Base-by-base conservation (phyloP, 2,329 filamentous ascomycete species). In the Macroventuria anomochaeta region DNA sequence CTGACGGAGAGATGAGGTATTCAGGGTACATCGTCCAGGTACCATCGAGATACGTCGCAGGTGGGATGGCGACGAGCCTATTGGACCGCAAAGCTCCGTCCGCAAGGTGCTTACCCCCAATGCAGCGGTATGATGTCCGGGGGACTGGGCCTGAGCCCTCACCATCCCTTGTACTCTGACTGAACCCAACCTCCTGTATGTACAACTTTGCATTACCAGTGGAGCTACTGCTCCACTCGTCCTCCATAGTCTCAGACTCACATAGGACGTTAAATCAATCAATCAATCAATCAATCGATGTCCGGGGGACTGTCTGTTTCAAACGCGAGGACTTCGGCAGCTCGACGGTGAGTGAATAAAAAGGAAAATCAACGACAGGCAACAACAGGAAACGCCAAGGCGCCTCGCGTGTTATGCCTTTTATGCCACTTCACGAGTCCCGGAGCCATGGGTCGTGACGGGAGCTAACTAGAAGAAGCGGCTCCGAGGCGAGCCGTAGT, bases 361-460 rank as follows among this genome's bases (percentile, higher is more conserved):
- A 46, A 29, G 28, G 6, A 40, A 46, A 37, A 21, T 34, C 26
- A 39, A 41, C 26, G 41, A 52, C 46, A 46, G 40, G 40, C n/a
- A 39, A 26, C 39, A 40, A 33, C 21, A 46, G 21, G 20, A 17
- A 26, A 34, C 17, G 34, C 29, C 28, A 46, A 46, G 34, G 5
- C n/a, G 12, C 34, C 21, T 43, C 34, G 40, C 34, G 26, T 44
- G 13, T 29, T 33, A 10, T 37, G 10, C 28, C 28, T 2, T 34
- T 21, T 42, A 20, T 31, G 15, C 15, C 39, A 25, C 33, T 28
- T 33, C 26, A 43, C 20, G 33, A 25, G 28, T 39, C 11, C 48
- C 33, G 21, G 15, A 10, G 40, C 48, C 21, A 23, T 34, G 49
- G 41, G 28, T 33, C 33, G 23, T 17, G 15, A 8, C 20, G 36